Base-by-base conservation (phyloP, 2,329 filamentous ascomycete species). In the Chalaropsis ovoidea region DNA sequence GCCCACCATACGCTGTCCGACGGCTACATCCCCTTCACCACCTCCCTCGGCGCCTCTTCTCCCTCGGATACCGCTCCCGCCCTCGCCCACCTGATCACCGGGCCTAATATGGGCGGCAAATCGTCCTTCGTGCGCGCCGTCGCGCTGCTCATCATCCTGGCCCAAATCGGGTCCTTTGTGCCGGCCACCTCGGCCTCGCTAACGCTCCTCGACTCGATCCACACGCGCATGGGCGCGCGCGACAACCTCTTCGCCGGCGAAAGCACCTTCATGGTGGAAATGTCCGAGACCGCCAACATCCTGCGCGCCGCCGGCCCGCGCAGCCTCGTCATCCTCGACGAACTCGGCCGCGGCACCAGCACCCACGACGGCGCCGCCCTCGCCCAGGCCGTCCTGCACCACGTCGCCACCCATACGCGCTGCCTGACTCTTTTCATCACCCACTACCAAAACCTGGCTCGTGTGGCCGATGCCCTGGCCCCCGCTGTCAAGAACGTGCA, bases 41-140 rank as follows among this genome's bases (percentile, higher is more conserved):
- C 90, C 11, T 77, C 82, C 1, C 82, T 97, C 60, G 66, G 63
- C 22, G 61, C 10, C 42, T 47, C 39, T 19, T 58, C 22, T 11
- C 81, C 84, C n/a, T 82, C 85, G 2, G 81, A 84, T 1, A 73
- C 79, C 0, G 60, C 66, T 5, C 24, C 63, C 2, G 82, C 85
- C 0, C 82, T 89, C 5, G 90, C 90, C 1, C 83, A 96, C 70
- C 86, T 97, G 65, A 87, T 99, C 71, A 99, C 94, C 0, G 94
- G 94, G 0, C 94, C 94, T 39, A 99, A 99, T 77, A 99, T 99
- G 94, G 94, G 94, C 71, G 94, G 94, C 66, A 99, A 99, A 74
- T 96, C 90, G n/a, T 94, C 88, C 67, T 99, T 96, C 74, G 93
- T 99, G 24, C 90, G 94, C 64, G 89, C 92, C 70, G 86, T 95